Base-by-base conservation (phyloP, 208 protist species). In the Kentomonas sorsogonicus region DNA sequence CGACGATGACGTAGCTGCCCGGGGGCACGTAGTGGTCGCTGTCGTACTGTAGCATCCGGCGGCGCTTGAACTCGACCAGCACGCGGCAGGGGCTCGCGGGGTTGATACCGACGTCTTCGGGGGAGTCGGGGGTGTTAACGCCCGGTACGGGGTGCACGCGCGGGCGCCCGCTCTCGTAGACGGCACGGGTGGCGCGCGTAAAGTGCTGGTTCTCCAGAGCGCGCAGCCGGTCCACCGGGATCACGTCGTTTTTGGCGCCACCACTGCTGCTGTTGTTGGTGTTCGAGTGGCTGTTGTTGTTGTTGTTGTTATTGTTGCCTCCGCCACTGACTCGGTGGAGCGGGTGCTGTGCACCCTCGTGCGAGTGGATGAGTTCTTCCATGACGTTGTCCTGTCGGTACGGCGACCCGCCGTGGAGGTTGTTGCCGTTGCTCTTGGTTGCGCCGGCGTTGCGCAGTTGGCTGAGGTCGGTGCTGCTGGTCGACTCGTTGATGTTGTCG, bases 191-290 rank as follows among this genome's bases (percentile, higher is more conserved):
- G 30, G 63, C 79, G 11, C 71, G 82, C 16, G 77, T 94, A 22
- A 87, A 39, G 57, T 91, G 75, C 59, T 88, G 88, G 25, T 95
- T 98, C 31, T 97, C 90, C 29, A 99, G 95, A 34, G 87, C 85
- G 9, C 73, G 83, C 13, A 97, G 84, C 57, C 97, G 94, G 36
- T 85, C 98, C 41, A 98, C 89, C 54, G 97, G 94, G 27, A 97
- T 94, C 39, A 98, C 63, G 43, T 89, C 81, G 57, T 57, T 66
- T 4, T 55, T 39, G 15, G 40, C 15, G 10, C 9, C 53, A 22
- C n/a, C 25, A 27, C 51, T 60, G 61, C 57, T 48, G 38, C 40
- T 61, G 51, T 41, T 40, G 55, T 26, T 79, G 27, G 56, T 27
- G 25, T 66, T 34, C n/a, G n/a, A n/a, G n/a, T n/a, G n/a, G n/a